These are phyloP conservation scores for Ampelocalamus luodianensis DNA, from an alignment of 176 grass and related monocot genomes.

Conservation along the genomic window DNA sequence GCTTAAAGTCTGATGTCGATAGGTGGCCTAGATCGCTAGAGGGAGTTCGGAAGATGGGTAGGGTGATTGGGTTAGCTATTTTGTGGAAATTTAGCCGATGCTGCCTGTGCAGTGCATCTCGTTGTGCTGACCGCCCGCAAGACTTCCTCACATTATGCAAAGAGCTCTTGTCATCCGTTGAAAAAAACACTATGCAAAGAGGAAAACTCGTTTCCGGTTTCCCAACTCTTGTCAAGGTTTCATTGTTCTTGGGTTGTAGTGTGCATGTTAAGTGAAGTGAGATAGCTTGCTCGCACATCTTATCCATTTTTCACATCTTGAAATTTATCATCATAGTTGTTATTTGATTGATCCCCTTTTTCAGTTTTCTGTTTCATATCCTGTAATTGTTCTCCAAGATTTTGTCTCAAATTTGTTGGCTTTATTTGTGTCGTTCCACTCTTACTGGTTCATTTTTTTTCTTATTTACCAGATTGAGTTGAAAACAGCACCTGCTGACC, in stretches of 20 bases:
- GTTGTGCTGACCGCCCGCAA: not conserved
- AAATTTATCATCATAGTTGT: not conserved
- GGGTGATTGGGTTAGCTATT: not conserved
- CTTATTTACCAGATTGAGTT: conserved; percentile 68
- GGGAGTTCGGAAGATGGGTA: not conserved
- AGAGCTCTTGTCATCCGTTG: not conserved
- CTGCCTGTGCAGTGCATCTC: not conserved
- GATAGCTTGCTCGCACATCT: not conserved
- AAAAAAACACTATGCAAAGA: not conserved
- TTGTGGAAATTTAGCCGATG: not conserved
- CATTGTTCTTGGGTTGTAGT: not conserved
- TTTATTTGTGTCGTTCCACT: not conserved
- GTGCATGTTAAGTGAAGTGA: not conserved
- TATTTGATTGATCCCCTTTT: not conserved
- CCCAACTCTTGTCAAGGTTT: not conserved
- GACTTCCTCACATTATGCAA: not conserved
- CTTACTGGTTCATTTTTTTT: conserved; percentile 23
- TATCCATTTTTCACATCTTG: not conserved
- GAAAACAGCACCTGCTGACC: conserved; percentile 90
- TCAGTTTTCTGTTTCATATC: not conserved
- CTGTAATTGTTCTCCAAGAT: not conserved
- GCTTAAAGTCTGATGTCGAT: not conserved
- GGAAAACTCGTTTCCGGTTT: not conserved
- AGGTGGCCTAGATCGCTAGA: not conserved
- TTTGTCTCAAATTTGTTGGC: not conserved